Base-by-base conservation (phyloP, 2,329 filamentous ascomycete species). In the Penicillium sp. region DNA sequence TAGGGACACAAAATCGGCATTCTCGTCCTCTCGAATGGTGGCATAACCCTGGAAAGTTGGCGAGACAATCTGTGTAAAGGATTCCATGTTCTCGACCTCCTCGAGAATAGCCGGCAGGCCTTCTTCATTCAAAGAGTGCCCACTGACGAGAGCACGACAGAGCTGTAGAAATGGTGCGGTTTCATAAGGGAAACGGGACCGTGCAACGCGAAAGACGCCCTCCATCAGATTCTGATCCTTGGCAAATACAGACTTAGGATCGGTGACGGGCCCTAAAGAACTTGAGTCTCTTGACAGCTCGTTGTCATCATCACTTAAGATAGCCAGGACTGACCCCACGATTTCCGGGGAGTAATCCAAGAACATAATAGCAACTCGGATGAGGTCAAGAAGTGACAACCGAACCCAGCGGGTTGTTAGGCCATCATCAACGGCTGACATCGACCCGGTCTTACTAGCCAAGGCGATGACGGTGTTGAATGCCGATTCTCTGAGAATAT, bases 131-230 rank as follows among this genome's bases (percentile, higher is more conserved):
- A 78, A 70, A 31, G 76, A 68, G 36, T 78, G 72, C 23, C 75
- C 78, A 57, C 75, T 75, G 8, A 82, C 83, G 16, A 96, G 76
- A 39, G 83, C 84, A 54, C 86, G 86, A 69, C 86, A 88, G 39
- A 95, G 77, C 52, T 83, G 85, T 59, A 95, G 76, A 66, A 96
- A 91, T 0, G 92, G 91, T 3, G 87, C 75, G 46, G 90, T 87
- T 74, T 97, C 93, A 72, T 90, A 93, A 0, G 93, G 93, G 69
- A 92, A 97, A 54, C 93, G 87, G 59, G 84, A 83, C 43, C 88
- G 82, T 7, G 92, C 86, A 69, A 89, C 84, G 49, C 84, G 79
- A 33, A 96, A 84, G 60, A 89, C 74, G 19, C 74, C 72, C 29
- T 77, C 79, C 68, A 88, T 79, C 19, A 91, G 73, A 7, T 79